Evolutionary conservation across 768 basidiomycete genomes (phyloP).

Genomic region (Pisolithus tinctorius): DNA sequence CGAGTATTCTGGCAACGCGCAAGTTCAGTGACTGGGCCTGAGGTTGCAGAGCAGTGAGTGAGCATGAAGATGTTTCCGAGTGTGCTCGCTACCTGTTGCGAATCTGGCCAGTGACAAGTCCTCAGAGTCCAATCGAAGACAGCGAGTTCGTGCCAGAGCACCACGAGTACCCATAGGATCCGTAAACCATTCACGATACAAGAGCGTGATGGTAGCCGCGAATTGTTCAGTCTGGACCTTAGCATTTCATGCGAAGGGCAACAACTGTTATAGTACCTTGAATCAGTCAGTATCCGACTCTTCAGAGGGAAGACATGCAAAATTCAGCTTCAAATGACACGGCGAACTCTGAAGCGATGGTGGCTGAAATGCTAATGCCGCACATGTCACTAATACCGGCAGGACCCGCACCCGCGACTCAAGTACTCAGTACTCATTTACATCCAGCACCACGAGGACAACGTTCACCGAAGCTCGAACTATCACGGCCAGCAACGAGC

Average conservation of each 20-base stretch:
- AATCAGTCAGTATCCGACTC: too few species aligned
- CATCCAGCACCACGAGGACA: too few species aligned
- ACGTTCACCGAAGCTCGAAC: too few species aligned
- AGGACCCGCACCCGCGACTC: too few species aligned
- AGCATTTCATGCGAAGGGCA: neutral
- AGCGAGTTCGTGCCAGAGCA: slow-evolving; percentile 67
- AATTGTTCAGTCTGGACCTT: neutral
- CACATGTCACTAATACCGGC: too few species aligned
- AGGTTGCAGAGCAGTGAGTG: neutral
- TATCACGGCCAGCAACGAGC: too few species aligned
- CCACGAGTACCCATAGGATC: slow-evolving; percentile 51
- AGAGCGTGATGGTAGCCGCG: slow-evolving; percentile 10
- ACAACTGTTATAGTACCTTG: neutral
- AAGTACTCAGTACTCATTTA: too few species aligned
- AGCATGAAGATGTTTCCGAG: slow-evolving; percentile 1
- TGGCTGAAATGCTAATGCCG: too few species aligned
- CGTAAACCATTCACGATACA: slow-evolving; percentile 42
- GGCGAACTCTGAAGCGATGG: too few species aligned
- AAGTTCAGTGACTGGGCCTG: slow-evolving; percentile 15
- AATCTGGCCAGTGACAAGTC: slow-evolving; percentile 59
- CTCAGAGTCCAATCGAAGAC: slow-evolving; percentile 43
- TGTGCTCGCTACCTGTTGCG: slow-evolving; percentile 25
- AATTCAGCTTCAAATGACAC: too few species aligned
- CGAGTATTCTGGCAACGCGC: slow-evolving; percentile 38
- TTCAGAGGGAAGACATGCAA: too few species aligned